Evolutionary conservation across 2,329 filamentous ascomycete genomes (phyloP).

Genomic region (Elsinoe ampelina): DNA sequence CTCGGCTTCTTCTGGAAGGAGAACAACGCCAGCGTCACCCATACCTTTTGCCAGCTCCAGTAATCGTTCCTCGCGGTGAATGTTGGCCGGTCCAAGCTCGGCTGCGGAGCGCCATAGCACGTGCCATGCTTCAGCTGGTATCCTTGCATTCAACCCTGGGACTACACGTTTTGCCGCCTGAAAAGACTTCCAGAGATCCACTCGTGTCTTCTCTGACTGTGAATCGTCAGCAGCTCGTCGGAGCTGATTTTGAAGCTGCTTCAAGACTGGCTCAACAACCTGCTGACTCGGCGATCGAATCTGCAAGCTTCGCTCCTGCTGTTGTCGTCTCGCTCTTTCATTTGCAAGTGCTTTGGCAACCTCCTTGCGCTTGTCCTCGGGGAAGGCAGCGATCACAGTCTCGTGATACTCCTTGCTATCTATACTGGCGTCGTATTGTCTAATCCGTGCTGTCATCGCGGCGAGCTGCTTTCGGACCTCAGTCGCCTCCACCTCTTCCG

Average conservation of each 20-base stretch:
- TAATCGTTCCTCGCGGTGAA: constrained; percentile 19
- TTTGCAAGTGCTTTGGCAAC: constrained; percentile 12
- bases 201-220: neutral
- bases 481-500: constrained; percentile 16
- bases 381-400: constrained; percentile 15
- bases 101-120: constrained; percentile 27
- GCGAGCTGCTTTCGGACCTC: constrained; percentile 17
- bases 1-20: constrained; percentile 21
- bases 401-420: constrained; percentile 15
- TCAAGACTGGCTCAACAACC: constrained; percentile 14
- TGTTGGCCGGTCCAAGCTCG: constrained; percentile 15
- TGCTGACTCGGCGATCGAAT: constrained; percentile 14
- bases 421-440: constrained; percentile 11
- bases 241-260: constrained; percentile 15
- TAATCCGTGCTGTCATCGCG: constrained; percentile 16
- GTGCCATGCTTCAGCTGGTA: constrained; percentile 27
- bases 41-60: constrained; percentile 26
- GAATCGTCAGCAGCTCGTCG: constrained; percentile 12
- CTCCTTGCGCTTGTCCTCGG: constrained; percentile 14
- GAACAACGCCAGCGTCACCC: constrained; percentile 16
- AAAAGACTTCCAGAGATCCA: constrained; percentile 28
- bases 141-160: constrained; percentile 17
- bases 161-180: constrained; percentile 19
- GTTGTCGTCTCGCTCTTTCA: constrained; percentile 10
- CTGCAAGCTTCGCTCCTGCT: constrained; percentile 10